Evolutionary conservation across 1,284 basidiomycete genomes (phyloP).

Genomic region (Leccinum fallax): DNA sequence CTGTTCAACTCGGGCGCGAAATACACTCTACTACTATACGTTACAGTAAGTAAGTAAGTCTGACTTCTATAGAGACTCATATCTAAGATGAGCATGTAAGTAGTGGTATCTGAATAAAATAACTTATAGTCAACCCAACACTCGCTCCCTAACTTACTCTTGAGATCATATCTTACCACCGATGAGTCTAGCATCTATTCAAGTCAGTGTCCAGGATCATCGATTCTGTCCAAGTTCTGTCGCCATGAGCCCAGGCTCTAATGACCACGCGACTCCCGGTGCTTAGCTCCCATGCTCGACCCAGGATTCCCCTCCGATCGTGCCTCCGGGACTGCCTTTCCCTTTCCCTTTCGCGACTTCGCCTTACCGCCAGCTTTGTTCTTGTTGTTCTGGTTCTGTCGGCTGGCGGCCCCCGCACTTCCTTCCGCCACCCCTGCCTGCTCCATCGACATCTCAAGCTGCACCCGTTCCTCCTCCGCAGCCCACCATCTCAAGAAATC

Average conservation of each 20-base stretch:
- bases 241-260: neutral
- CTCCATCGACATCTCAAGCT: constrained; percentile 11
- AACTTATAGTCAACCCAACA: neutral
- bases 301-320: neutral
- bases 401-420: neutral
- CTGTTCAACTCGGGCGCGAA: neutral
- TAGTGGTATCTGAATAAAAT: neutral
- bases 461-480: constrained; percentile 72
- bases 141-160: neutral
- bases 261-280: constrained; percentile 5
- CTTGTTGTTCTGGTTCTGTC: constrained; percentile 1
- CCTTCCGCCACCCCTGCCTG: neutral
- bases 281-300: neutral
- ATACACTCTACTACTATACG: neutral
- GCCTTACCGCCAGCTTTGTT: constrained; percentile 3
- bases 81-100: too few species aligned
- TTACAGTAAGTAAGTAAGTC: too few species aligned
- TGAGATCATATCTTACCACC: neutral
- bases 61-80: too few species aligned
- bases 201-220: neutral
- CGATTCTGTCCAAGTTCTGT: neutral
- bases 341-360: constrained; percentile 12
- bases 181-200: neutral
- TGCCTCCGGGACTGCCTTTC: constrained; percentile 5
- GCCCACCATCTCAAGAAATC: constrained; percentile 89